Base-by-base conservation (phyloP, 805 yeast species). In the Torulaspora maleeae region DNA sequence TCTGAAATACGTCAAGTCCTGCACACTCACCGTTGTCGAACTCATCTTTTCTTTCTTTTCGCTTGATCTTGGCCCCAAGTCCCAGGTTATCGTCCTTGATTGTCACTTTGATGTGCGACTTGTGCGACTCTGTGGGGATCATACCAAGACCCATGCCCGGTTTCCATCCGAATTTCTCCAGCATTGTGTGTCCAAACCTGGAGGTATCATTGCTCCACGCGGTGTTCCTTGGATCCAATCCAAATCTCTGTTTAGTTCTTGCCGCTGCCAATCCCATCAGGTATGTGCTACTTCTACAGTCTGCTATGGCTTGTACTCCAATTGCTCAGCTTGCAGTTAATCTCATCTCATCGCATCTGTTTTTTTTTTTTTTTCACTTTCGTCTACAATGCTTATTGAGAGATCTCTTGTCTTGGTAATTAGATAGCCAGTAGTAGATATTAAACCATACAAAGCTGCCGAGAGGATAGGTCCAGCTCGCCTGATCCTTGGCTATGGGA, bases 161-260 rank as follows among this genome's bases (percentile, higher is more conserved):
- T 42, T 72, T 75, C 99, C 99, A 91, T 13, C 99, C 99, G 60
- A 82, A 71, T 54, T 79, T 82, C 50, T 80, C 80, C 48, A 91
- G 65, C 64, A 89, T 89, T 58, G 83, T 79, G 63, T 86, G 96
- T 0, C 99, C 99, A 59, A 91, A 91, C 41, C 96, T 69, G 3
- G 73, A 71, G 0, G 83, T 80, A 57, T 87, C 86, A 60, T 88
- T 88, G 20, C 96, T 83, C 99, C 99, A 91, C 50, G 80, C 77
- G 1, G 96, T 90, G 60, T 91, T 91, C 60, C 98, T 73, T 13
- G 99, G 99, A 68, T 91, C 99, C 29, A 75, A 68, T 9, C 98
- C 97, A 63, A 90, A 83, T 59, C 93, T 76, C 58, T 86, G 95
- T 59, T 86, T 88, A 10, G 75, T 78, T 60, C 81, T 83, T 5